Evolutionary conservation across 1,284 basidiomycete species (phyloP), one percentile per base, ranked within the genome.

Genomic region (Ustilago lituana): DNA sequence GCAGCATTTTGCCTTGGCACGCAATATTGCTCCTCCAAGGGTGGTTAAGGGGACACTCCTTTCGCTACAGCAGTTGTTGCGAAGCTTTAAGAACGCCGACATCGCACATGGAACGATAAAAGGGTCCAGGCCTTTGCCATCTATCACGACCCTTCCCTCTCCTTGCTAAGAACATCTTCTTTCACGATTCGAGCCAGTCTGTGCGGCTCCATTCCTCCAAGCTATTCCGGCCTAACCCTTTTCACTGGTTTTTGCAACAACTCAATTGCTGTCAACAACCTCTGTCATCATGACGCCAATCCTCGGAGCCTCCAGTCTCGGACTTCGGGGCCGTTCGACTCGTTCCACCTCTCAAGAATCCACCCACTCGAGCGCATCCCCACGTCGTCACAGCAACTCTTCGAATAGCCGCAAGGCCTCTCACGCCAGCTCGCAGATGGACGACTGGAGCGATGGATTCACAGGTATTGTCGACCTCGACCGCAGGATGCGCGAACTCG

Each of bases 381-480:
- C 62, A 10, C 51, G 63, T 24, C 39, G 51, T 12, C 56, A 41
- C 7, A 55, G 51, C 52, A 23, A n/a, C 41, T 60, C 63, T 11
- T 56, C 63, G 2, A 27, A 31, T 5, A 31, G 49, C 32, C 56
- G 56, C 39, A 60, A 56, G 19, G 29, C 48, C 6, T 54, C 59
- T 14, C 35, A 19, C 2, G 23, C 52, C 35, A 52, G 46, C 36
- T 59, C 59, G 12, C 50, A 56, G 17, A 37, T 71, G 46, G 69
- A 72, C 47, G 69, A 72, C 43, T 72, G 69, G 69, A 67, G 44
- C 48, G 60, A 60, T 23, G 64, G 63, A 1, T 72, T 72, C 50
- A 72, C 69, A 0, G 69, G 69, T n/a, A 51, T 72, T 20, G 69
- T 72, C 36, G 69, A 72, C 27, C 54, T 72, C 26, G 69, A 72